Conservation (phyloP, 768 basidiomycete species). For the Cubamyces lactineus region DNA sequence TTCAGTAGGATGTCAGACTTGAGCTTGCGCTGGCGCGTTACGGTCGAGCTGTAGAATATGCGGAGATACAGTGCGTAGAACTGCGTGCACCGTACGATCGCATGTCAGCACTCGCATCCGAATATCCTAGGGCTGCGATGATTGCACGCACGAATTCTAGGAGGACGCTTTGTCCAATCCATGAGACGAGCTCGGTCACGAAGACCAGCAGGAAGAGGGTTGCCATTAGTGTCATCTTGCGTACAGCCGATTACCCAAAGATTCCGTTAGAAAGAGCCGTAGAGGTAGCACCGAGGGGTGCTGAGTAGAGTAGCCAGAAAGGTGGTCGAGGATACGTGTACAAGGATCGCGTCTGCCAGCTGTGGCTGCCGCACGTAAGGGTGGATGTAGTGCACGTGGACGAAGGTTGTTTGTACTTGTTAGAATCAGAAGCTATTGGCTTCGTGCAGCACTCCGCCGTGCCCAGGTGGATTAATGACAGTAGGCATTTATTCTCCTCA, state of each 20-base stretch:
- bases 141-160: constrained; percentile 68
- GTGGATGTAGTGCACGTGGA: constrained; percentile 18
- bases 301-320: constrained; percentile 1
- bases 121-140: neutral
- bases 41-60: constrained; percentile 59
- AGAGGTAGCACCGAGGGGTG: constrained; percentile 7
- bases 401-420: constrained; percentile 34
- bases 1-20: constrained; percentile 79
- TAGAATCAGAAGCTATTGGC: constrained; percentile 33
- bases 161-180: constrained; percentile 87
- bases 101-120: neutral
- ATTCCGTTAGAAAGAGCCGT: neutral
- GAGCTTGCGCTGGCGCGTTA: constrained; percentile 65
- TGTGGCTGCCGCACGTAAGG: constrained; percentile 11
- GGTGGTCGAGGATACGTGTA: constrained; percentile 20
- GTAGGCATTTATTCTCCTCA: too few species aligned
- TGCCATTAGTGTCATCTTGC: constrained; percentile 73
- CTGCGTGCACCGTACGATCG: constrained; percentile 46
- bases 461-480: neutral
- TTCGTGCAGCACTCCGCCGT: constrained; percentile 4
- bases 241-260: neutral
- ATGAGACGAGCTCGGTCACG: constrained; percentile 79
- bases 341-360: constrained; percentile 13
- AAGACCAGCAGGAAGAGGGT: constrained; percentile 84
- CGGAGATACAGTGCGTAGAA: constrained; percentile 72